These are phyloP conservation scores for Daldinia vernicosa DNA, from an alignment of 495 filamentous ascomycete genomes.

Conservation along the genomic window DNA sequence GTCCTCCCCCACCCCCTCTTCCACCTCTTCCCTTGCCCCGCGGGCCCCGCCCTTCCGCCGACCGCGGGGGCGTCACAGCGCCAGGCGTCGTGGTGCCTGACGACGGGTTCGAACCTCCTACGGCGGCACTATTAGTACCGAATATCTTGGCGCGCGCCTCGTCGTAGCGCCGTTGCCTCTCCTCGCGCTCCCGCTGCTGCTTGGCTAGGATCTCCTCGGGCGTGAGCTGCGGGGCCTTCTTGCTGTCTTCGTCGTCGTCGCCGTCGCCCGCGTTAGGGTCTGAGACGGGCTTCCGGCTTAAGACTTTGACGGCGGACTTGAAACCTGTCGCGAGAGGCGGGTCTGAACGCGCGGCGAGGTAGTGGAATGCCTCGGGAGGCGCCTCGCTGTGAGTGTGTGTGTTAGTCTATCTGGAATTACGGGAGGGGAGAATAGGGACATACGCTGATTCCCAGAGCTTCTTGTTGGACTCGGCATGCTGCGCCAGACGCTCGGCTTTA, in stretches of 20 bases:
- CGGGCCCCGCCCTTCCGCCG: constrained; percentile 49
- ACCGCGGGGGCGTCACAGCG: constrained; percentile 68
- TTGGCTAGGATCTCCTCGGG: constrained; percentile 76
- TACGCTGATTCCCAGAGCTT: constrained; percentile 92
- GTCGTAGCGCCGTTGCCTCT: constrained; percentile 88
- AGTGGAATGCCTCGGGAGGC: constrained; percentile 72
- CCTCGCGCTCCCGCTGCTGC: constrained; percentile 79
- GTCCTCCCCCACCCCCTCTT: constrained; percentile 26
- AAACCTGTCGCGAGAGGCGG: constrained; percentile 79
- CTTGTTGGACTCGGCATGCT: constrained; percentile 82
- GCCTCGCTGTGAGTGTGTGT: constrained; percentile 38
- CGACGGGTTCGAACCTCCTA: constrained; percentile 63
- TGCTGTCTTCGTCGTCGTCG: constrained; percentile 64
- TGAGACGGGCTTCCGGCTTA: constrained; percentile 81
- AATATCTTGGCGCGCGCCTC: constrained; percentile 87
- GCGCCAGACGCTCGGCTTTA: constrained; percentile 78
- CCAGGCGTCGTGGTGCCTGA: constrained; percentile 58
- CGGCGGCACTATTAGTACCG: constrained; percentile 53
- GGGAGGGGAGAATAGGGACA: constrained; percentile 39
- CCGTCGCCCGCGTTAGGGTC: constrained; percentile 58
- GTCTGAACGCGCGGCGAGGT: constrained; percentile 69
- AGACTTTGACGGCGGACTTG: constrained; percentile 81
- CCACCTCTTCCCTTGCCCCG: constrained; percentile 29
- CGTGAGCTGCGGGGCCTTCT: constrained; percentile 65
- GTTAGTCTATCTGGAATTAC: constrained; percentile 7